A percentile compares a stretch with the other conserved stretches of the same genome.
These are phyloP conservation scores for Panaeolus papilionaceus DNA, from an alignment of 768 basidiomycete genomes.

Conservation along the genomic window DNA sequence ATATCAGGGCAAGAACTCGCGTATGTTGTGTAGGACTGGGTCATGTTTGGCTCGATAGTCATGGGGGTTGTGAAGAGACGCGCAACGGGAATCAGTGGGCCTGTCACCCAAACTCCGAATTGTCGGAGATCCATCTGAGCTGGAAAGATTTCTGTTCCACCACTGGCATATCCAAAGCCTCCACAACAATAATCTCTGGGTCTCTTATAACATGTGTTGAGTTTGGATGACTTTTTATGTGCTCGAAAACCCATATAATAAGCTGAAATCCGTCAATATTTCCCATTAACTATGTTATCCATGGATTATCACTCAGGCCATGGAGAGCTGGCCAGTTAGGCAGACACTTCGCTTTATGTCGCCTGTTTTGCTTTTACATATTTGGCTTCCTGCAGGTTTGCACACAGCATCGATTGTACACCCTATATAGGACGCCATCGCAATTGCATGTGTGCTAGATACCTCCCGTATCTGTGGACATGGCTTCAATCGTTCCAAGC, in stretches of 20 bases:
- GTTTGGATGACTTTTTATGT: background rate
- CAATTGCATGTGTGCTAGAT: too few relatives aligned
- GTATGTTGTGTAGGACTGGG: slow-evolving; percentile 43
- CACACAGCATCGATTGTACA: background rate
- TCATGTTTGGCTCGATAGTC: background rate
- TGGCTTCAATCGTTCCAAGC: background rate
- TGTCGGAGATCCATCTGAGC: background rate
- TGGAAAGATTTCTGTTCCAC: background rate
- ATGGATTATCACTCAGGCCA: too few relatives aligned
- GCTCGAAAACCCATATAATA: background rate
- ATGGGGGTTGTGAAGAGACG: background rate
- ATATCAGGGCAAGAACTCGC: too few relatives aligned
- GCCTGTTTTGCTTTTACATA: background rate
- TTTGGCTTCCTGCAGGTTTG: background rate
- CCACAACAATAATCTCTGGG: too few relatives aligned
- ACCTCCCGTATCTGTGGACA: background rate
- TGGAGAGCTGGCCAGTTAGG: background rate
- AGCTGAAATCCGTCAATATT: background rate
- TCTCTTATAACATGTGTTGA: background rate
- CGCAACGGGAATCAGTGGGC: background rate
- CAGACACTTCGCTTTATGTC: background rate
- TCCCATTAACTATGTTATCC: too few relatives aligned
- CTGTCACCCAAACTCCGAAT: background rate
- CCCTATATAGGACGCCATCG: too few relatives aligned
- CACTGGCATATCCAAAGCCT: too few relatives aligned